Percentiles rank a stretch among this genome's conserved stretches.
Evolutionary conservation across 768 basidiomycete species (phyloP).

Genomic region (Termitomyces sp.): DNA sequence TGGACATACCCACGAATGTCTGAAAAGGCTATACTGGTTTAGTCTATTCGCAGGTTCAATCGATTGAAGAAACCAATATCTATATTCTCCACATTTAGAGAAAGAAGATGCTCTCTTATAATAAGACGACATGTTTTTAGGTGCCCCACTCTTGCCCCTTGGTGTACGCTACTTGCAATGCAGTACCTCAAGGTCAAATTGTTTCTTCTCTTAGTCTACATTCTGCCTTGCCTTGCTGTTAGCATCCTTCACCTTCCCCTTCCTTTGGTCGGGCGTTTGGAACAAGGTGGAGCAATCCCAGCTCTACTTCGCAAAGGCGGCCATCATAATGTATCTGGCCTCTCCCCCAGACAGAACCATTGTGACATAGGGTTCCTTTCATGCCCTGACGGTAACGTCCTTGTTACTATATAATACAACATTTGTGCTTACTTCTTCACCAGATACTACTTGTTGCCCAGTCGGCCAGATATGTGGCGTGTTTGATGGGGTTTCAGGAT

Average conservation of each 20-base stretch:
- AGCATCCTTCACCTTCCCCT: neutral
- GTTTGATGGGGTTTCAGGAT: neutral
- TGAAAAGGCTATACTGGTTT: neutral
- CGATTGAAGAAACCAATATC: neutral
- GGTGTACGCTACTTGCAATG: neutral
- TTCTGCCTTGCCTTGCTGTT: neutral
- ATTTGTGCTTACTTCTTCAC: neutral
- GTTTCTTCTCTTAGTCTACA: neutral
- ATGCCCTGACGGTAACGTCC: constrained; percentile 7
- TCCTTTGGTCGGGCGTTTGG: neutral
- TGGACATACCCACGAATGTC: neutral
- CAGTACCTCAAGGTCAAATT: neutral
- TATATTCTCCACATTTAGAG: neutral
- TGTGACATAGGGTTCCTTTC: constrained; percentile 7
- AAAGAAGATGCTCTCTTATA: neutral
- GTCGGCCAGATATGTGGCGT: neutral
- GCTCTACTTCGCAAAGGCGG: constrained; percentile 8
- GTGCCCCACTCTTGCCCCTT: neutral
- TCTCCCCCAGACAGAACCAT: neutral
- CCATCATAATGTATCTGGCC: neutral
- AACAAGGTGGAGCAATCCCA: neutral
- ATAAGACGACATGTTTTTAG: neutral
- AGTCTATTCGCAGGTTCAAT: neutral
- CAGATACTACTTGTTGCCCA: no score
- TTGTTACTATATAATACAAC: no score